Percentiles rank a stretch among this genome's conserved stretches.
phyloP scores from a whole-genome alignment of 164 flowering plant species.

The Litsea cubeba region DNA sequence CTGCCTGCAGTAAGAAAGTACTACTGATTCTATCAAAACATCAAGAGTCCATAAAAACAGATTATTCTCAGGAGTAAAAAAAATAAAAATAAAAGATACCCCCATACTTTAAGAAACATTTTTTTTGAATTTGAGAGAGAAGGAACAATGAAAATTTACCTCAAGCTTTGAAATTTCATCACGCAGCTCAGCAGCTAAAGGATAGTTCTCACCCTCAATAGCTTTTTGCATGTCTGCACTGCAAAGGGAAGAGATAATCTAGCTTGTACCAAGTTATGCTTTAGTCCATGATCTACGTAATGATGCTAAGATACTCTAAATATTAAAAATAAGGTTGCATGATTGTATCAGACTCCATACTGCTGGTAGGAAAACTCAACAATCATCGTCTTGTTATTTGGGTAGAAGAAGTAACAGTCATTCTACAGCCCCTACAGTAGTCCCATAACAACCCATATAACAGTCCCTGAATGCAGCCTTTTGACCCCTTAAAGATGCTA shows the following conservation, averaged over 20 bases:
- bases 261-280: neutral
- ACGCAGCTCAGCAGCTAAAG: constrained; percentile 73
- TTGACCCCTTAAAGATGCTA: too few relatives aligned
- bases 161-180: constrained; percentile 75
- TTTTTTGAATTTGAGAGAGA: neutral
- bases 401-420: too few relatives aligned
- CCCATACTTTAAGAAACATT: neutral
- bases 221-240: constrained; percentile 86
- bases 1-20: constrained; percentile 28
- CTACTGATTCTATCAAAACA: neutral
- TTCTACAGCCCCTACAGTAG: too few relatives aligned
- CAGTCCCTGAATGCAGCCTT: too few relatives aligned
- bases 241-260: constrained; percentile 25
- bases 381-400: neutral
- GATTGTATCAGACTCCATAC: neutral
- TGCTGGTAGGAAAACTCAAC: neutral
- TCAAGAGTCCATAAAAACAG: neutral
- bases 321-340: neutral
- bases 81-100: neutral
- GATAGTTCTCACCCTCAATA: constrained; percentile 72
- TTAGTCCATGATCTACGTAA: neutral
- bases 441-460: too few relatives aligned
- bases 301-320: neutral
- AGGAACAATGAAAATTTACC: constrained; percentile 12
- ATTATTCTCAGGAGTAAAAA: neutral